These are phyloP conservation scores for Cercospora sp. DNA, from an alignment of 2,329 filamentous ascomycete species.

Conservation along the genomic window DNA sequence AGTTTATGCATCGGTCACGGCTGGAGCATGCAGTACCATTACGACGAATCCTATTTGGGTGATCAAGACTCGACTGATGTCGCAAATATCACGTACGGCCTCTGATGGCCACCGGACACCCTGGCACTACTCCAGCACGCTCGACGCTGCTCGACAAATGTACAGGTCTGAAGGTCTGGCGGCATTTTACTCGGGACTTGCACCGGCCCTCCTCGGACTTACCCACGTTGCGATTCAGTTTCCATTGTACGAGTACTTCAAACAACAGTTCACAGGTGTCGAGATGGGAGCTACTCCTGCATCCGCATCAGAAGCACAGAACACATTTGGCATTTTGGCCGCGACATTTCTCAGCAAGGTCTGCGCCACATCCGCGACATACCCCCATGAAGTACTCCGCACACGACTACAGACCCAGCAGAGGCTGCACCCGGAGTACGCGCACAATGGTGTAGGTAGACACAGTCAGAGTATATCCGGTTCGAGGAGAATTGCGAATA, in stretches of 20 bases:
- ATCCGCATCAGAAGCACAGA: slow-evolving; percentile 47
- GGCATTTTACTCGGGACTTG: slow-evolving; percentile 93
- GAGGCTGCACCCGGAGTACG: slow-evolving; percentile 56
- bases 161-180: slow-evolving; percentile 83
- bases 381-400: slow-evolving; percentile 93
- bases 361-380: slow-evolving; percentile 90
- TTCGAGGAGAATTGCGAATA: slow-evolving; percentile 42
- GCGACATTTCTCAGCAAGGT: slow-evolving; percentile 94
- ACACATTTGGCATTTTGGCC: slow-evolving; percentile 80
- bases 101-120: slow-evolving; percentile 62
- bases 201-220: slow-evolving; percentile 85
- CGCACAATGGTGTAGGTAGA: slow-evolving; percentile 51
- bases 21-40: slow-evolving; percentile 88
- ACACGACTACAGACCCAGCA: slow-evolving; percentile 93
- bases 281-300: slow-evolving; percentile 72
- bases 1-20: slow-evolving; percentile 85
- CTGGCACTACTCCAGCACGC: slow-evolving; percentile 88
- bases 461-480: slow-evolving; percentile 36
- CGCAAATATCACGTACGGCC: slow-evolving; percentile 68
- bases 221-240: slow-evolving; percentile 98
- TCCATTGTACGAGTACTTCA: slow-evolving; percentile 91
- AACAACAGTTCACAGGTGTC: slow-evolving; percentile 83
- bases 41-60: slow-evolving; percentile 99
- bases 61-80: slow-evolving; percentile 98
- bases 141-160: slow-evolving; percentile 95